Evolutionary conservation across 768 basidiomycete species (phyloP), one percentile per base, ranked within the genome.

Genomic region (Rhizopogon vinicolor): DNA sequence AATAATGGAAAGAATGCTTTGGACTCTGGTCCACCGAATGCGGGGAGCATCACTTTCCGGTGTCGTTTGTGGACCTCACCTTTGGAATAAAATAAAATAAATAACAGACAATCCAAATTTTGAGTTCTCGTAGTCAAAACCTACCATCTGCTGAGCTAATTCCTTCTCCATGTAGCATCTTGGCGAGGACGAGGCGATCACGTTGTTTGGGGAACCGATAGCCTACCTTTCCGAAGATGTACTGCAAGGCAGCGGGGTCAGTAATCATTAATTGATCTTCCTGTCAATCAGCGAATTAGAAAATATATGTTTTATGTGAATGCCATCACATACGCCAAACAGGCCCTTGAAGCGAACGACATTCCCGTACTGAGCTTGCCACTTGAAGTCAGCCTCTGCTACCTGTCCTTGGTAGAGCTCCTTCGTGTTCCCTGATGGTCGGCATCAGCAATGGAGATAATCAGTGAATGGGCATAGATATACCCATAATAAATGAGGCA

Each of bases 241-340:
- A 61, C 37, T 64, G 69, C 0, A 71, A 43, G 5, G 78, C 79
- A 59, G 81, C 80, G 5, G 78, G 74, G 62, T 82, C 80, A 5
- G 76, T 65, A 4, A 81, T 60, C 35, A 79, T 61, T 18, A 81
- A 74, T 28, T 73, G 68, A 53, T 80, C 74, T 58, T 73, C 25
- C 25, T 25, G 25, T 25, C 0, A 25, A 4, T 25, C 3, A 25
- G 25, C 25, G 25, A 25, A 25, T 40, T 14, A 50, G 37, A 22
- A 39, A 66, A 66, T 53, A 41, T 8, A 16, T 13, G 12, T 3
- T 25, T 16, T 14, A 16, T 8, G 19, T 12, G n/a, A 4, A 48
- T 14, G 51, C 13, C 19, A 22, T 35, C 9, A 54, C 69, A 40
- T 51, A 58, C 68, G 29, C 69, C 64, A 42, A 71, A 60, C n/a